phyloP scores from a whole-genome alignment of 1,284 basidiomycete genomes.

The Sanghuangporus baumii region DNA sequence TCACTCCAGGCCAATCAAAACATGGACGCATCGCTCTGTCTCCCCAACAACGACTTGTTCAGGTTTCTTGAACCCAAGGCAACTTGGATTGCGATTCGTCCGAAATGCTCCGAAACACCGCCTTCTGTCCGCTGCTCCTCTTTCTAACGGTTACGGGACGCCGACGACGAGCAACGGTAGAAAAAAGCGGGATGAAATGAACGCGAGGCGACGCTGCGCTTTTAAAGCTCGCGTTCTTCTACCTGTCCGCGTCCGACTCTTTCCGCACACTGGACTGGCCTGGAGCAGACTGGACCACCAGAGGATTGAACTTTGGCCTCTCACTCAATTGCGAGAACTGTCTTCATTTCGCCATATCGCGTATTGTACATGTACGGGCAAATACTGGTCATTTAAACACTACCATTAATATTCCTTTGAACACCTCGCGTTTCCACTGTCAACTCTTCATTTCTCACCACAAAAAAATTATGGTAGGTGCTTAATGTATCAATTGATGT shows the following conservation, averaged over 20 bases:
- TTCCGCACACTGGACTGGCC: background rate
- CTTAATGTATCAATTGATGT: too few species aligned
- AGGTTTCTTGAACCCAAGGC: background rate
- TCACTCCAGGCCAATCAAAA: background rate
- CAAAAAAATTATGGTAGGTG: too few species aligned
- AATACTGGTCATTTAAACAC: too few species aligned
- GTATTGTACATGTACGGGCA: too few species aligned
- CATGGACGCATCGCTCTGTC: background rate
- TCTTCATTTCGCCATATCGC: too few species aligned
- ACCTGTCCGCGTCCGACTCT: background rate
- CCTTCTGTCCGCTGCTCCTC: background rate
- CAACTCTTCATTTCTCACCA: too few species aligned
- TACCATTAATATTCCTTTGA: too few species aligned
- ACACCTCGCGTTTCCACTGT: too few species aligned
- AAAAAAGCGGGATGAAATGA: background rate
- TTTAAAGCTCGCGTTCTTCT: background rate
- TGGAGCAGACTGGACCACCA: too few species aligned
- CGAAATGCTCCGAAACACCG: conserved; percentile 1
- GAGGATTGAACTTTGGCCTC: too few species aligned
- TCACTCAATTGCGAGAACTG: too few species aligned
- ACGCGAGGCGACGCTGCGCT: background rate
- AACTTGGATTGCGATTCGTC: background rate
- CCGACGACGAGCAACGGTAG: background rate
- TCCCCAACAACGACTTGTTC: background rate
- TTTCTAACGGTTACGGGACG: background rate